Conservation (phyloP, 208 protist species). For the Naegleria lovaniensis region DNA sequence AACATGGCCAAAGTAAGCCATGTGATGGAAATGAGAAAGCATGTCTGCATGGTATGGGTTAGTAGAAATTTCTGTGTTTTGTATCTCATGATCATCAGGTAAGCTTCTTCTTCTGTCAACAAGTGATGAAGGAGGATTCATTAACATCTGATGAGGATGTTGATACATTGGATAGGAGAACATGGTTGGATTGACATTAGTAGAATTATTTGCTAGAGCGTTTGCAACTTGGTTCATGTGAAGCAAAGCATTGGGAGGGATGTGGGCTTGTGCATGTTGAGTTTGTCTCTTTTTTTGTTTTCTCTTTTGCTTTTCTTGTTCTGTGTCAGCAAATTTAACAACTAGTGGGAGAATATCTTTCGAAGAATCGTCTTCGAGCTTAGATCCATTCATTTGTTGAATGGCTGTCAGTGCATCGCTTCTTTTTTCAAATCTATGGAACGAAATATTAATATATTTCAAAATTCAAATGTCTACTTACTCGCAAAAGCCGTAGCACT, state of each 20-base stretch:
- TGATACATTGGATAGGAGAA: background rate
- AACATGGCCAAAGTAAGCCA: background rate
- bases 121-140: background rate
- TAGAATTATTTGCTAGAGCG: background rate
- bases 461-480: background rate
- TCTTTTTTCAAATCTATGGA: background rate
- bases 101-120: background rate
- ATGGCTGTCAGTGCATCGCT: background rate
- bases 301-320: slow-evolving; percentile 15
- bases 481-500: background rate
- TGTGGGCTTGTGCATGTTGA: background rate
- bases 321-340: background rate
- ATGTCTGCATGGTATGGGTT: background rate
- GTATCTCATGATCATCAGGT: background rate
- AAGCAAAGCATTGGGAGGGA: background rate
- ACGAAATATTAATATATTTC: background rate
- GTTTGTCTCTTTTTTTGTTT: background rate
- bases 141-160: background rate
- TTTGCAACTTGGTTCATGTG: no score
- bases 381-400: background rate
- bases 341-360: background rate
- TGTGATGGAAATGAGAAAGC: background rate
- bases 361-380: background rate
- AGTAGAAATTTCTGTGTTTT: background rate
- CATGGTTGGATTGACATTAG: background rate